These are phyloP conservation scores for Acanthochlamys bracteata DNA, from an alignment of 106 monocot genomes.

Conservation along the genomic window DNA sequence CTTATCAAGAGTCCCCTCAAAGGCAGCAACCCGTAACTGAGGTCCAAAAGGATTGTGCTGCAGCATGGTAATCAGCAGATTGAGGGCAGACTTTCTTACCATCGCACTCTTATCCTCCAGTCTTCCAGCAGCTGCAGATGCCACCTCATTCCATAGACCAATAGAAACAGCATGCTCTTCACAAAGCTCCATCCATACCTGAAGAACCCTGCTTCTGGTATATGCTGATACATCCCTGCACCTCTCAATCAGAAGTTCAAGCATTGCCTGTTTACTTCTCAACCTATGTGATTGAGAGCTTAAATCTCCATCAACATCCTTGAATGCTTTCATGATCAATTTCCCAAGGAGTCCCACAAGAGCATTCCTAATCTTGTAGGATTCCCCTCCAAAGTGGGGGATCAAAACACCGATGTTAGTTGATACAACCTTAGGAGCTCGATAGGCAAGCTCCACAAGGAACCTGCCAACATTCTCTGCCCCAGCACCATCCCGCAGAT, in stretches of 20 bases:
- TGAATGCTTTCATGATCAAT: conserved; percentile 67
- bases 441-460: conserved; percentile 76
- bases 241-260: conserved; percentile 78
- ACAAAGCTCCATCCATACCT: conserved; percentile 94
- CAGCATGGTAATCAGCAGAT: conserved; percentile 80
- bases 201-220: conserved; percentile 88
- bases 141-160: conserved; percentile 95
- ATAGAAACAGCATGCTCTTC: conserved; percentile 79
- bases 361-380: conserved; percentile 90
- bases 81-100: conserved; percentile 89
- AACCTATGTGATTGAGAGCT: conserved; percentile 51
- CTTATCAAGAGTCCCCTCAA: conserved; percentile 78
- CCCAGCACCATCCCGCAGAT: conserved; percentile 65
- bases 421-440: conserved; percentile 66
- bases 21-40: conserved; percentile 54
- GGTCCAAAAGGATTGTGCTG: conserved; percentile 99
- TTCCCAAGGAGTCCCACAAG: conserved; percentile 88
- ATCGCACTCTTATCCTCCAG: conserved; percentile 93
- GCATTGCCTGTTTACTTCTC: conserved; percentile 83
- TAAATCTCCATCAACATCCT: conserved; percentile 67
- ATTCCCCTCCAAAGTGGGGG: conserved; percentile 98
- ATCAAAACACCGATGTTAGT: conserved; percentile 82
- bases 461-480: conserved; percentile 91
- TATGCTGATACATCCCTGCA: conserved; percentile 93
- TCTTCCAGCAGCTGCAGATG: conserved; percentile 70